Conservation (phyloP, 148 eudicot genomes). For the Simmondsia chinensis region DNA sequence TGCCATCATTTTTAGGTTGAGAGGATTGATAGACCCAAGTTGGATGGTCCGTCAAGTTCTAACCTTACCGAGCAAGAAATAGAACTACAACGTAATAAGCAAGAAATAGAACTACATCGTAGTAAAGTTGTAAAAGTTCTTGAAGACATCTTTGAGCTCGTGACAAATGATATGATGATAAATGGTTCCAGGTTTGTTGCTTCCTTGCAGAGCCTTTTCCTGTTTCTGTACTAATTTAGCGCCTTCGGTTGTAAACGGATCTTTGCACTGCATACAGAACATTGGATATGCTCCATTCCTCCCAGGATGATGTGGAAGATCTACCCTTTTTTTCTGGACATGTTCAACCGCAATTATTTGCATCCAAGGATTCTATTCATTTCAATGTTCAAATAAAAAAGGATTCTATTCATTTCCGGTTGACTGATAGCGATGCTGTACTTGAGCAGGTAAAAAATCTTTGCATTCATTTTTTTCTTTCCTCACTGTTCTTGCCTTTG, state of each 20-base stretch:
- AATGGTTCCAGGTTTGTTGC: conserved; percentile 72
- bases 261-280: conserved; percentile 39
- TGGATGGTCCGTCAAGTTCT: too few species aligned
- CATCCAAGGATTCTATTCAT: conserved; percentile 66
- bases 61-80: too few species aligned
- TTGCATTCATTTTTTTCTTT: not conserved
- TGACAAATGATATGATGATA: conserved; percentile 67
- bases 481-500: not conserved
- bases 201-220: conserved; percentile 4
- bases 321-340: conserved; percentile 25
- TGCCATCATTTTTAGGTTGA: conserved; percentile 35
- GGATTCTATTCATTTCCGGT: conserved; percentile 70
- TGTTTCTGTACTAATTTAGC: conserved; percentile 4
- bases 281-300: conserved; percentile 45
- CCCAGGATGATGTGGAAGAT: conserved; percentile 27
- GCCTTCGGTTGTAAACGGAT: not conserved
- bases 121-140: conserved; percentile 65
- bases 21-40: too few species aligned
- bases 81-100: too few species aligned
- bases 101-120: conserved; percentile 35
- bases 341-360: conserved; percentile 63
- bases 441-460: conserved; percentile 47
- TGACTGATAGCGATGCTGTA: conserved; percentile 45
- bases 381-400: too few species aligned
- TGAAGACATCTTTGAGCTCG: conserved; percentile 90